Base-by-base conservation (phyloP, 106 monocot species). In the Apostasia ramifera region DNA sequence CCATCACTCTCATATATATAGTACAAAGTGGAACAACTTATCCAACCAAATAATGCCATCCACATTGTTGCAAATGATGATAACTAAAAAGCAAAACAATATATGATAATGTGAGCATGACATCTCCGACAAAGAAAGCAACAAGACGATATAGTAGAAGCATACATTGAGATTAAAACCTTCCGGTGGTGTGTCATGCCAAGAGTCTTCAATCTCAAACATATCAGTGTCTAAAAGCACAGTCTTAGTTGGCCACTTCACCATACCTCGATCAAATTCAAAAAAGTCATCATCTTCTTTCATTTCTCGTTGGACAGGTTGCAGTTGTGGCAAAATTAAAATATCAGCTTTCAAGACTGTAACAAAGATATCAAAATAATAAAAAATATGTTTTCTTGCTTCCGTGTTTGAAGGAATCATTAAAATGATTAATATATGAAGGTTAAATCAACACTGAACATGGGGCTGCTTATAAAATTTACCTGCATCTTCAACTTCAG, bases 221-320 rank as follows among this genome's bases (percentile, higher is more conserved):
- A 82, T 68, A 65, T 93, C 85, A 26, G 93, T 85, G n/a, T 99
- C 90, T 74, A 93, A 79, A 74, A 98, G 79, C 49, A 98, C 81
- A 67, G 90, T 76, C 61, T 99, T 99, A 75, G 74, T 85, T 3
- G 98, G 93, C 98, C 98, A 99, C 71, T 93, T 93, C n/a, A 74
- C 70, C 77, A 63, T 39, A 40, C 70, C 88, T 40, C 49, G 69
- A 55, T 82, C 82, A 59, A 84, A 53, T 44, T 86, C 74, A 47
- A 80, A 74, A 38, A 53, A 55, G 42, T 80, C 78, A 42, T 82
- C 82, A 76, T 75, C 67, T 53, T 50, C 71, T 38, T 84, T 70
- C 52, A 15, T 47, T 8, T 72, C 73, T 10, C n/a, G 12, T 46
- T 80, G 71, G 11, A 26, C 42, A 60, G 59, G 26, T 59, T 63